Conservation (phyloP, 345 rosid species). For the Lepidium didymum region DNA sequence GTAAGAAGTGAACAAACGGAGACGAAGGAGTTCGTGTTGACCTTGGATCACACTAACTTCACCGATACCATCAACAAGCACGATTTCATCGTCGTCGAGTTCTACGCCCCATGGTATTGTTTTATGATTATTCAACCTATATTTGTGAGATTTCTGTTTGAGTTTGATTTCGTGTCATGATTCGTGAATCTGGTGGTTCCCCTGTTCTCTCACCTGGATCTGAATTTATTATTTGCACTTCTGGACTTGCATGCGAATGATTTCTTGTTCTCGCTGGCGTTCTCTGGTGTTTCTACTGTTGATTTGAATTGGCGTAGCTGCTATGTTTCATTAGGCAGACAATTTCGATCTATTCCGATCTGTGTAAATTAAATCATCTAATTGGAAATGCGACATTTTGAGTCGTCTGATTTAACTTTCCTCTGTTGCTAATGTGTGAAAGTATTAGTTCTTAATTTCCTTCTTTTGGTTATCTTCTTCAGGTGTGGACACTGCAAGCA, state of each 20-base stretch:
- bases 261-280: not conserved
- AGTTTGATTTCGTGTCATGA: not conserved
- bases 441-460: not conserved
- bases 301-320: conserved; percentile 4
- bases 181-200: conserved; percentile 13
- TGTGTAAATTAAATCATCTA: not conserved
- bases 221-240: not conserved
- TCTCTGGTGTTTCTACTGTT: not conserved
- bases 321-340: not conserved
- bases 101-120: conserved; percentile 79
- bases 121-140: not conserved
- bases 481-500: conserved; percentile 99
- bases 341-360: conserved; percentile 7
- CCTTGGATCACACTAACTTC: conserved; percentile 78
- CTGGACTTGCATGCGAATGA: conserved; percentile 5
- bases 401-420: not conserved
- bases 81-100: conserved; percentile 83
- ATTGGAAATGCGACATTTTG: not conserved
- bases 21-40: conserved; percentile 65
- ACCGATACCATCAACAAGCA: conserved; percentile 58
- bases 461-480: conserved; percentile 17
- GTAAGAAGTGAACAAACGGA: conserved; percentile 39
- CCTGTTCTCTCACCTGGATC: conserved; percentile 12
- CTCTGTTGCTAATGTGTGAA: not conserved
- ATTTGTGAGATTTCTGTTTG: not conserved